phyloP scores from a whole-genome alignment of 495 filamentous ascomycete species.

The Geopyxis carbonaria region DNA sequence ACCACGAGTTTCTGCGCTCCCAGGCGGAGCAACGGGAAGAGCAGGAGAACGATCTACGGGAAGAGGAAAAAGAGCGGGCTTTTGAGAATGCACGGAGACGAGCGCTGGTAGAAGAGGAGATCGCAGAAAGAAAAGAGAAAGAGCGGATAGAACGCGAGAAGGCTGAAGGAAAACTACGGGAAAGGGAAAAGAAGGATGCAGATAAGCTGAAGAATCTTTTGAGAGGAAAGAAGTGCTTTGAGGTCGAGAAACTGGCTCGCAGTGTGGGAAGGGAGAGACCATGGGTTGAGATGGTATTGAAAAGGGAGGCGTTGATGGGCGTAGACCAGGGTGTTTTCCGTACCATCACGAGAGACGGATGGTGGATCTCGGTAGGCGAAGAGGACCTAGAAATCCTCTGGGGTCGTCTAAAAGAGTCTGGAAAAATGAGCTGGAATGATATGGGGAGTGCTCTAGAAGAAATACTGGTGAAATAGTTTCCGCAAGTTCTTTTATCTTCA shows the following conservation, averaged over 20 bases:
- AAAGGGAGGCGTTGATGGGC: slow-evolving; percentile 26
- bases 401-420: not conserved
- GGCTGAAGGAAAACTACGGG: slow-evolving; percentile 19
- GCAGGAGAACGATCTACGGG: slow-evolving; percentile 25
- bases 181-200: slow-evolving; percentile 17
- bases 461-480: not conserved
- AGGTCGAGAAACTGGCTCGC: slow-evolving; percentile 10
- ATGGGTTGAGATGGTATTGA: slow-evolving; percentile 23
- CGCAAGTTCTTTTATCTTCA: too few species aligned
- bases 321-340: slow-evolving; percentile 11
- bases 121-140: slow-evolving; percentile 21
- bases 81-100: slow-evolving; percentile 29
- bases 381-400: not conserved
- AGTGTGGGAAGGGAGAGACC: slow-evolving; percentile 11
- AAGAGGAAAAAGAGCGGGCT: slow-evolving; percentile 26
- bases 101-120: slow-evolving; percentile 27
- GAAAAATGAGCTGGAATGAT: not conserved
- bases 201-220: slow-evolving; percentile 6
- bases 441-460: not conserved
- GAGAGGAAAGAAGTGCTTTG: not conserved
- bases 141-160: slow-evolving; percentile 14
- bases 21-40: slow-evolving; percentile 26
- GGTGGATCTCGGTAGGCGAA: not conserved
- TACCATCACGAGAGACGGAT: not conserved
- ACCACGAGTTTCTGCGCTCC: slow-evolving; percentile 32